Base-by-base conservation (phyloP, 768 basidiomycete species). In the Pholiota conissans region DNA sequence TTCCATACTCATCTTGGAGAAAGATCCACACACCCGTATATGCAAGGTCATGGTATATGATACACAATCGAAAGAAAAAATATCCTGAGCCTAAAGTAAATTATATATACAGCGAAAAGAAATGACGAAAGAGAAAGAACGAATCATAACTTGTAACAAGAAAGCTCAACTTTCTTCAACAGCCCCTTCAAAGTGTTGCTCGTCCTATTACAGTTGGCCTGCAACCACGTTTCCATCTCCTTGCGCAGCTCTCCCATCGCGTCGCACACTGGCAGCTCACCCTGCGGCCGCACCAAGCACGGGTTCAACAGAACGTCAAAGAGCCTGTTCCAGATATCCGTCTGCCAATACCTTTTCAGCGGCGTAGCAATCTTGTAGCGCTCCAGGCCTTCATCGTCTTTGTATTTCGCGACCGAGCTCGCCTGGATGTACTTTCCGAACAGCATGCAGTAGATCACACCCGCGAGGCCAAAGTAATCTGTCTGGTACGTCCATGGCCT, bases 321-420 rank as follows among this genome's bases (percentile, higher is more conserved):
- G 42, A 97, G 66, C 52, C 81, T 73, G 30, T 76, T 88, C 93
- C 97, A 96, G 22, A 96, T 72, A 22, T 91, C 89, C 45, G 78
- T 82, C 72, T 98, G 95, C 93, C 97, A 98, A 71, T 99, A 99
- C 58, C 97, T 81, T 69, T 94, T 94, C 66, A 95, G 80, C n/a
- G 89, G 83, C 27, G 87, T 85, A 14, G 83, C 76, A 51, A 94
- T 82, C 76, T 83, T 89, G 75, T 86, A 83, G 56, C 80, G 74
- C 39, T 69, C 67, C 45, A 70, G 71, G 2, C 71, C 69, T 9
- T 71, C 71, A 3, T 72, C 69, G 13, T 65, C 69, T 3, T 69
- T 61, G 14, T 74, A 68, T 2, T 70, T 65, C 28, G 69, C 72
- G 46, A 89, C 76, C 8, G 86, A 79, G 58, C 81, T 80, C 11